These are phyloP conservation scores for Lentinula sp. DNA, from an alignment of 768 basidiomycete species.

Conservation along the genomic window DNA sequence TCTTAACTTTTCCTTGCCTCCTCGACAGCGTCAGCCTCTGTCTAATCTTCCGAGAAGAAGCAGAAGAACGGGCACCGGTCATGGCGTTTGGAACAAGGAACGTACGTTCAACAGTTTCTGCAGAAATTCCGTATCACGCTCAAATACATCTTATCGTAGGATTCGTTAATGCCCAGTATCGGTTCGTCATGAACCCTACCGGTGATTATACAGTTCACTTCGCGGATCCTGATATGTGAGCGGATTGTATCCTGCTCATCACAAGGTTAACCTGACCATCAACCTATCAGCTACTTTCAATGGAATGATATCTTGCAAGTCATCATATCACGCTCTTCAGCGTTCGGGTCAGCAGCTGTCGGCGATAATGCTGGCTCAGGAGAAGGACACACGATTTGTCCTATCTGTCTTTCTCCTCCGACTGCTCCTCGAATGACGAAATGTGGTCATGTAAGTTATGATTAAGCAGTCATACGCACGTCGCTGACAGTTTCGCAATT, in stretches of 20 bases:
- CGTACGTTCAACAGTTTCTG: constrained; percentile 46
- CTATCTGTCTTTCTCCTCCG: constrained; percentile 92
- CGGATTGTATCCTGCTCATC: constrained; percentile 7
- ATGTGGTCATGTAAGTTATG: constrained; percentile 85
- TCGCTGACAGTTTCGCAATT: neutral
- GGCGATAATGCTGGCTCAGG: constrained; percentile 35
- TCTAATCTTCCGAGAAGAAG: constrained; percentile 66
- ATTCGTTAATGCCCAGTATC: constrained; percentile 94
- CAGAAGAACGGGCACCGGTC: constrained; percentile 56
- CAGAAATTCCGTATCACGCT: neutral
- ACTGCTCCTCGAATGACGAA: constrained; percentile 91
- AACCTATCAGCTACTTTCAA: constrained; percentile 71
- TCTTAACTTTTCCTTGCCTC: constrained; percentile 91
- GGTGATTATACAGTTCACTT: constrained; percentile 94
- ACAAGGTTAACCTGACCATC: neutral
- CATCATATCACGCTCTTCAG: constrained; percentile 80
- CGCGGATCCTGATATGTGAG: constrained; percentile 95
- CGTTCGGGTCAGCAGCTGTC: constrained; percentile 52
- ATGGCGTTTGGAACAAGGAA: constrained; percentile 85
- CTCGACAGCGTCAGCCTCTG: constrained; percentile 62
- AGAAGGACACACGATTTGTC: constrained; percentile 73
- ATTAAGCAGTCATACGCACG: constrained; percentile 3
- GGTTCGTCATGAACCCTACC: constrained; percentile 90
- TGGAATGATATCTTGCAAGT: constrained; percentile 96
- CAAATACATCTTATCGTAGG: constrained; percentile 38